Base-by-base conservation (phyloP, 768 basidiomycete genomes). In the Termitomyces heimii region DNA sequence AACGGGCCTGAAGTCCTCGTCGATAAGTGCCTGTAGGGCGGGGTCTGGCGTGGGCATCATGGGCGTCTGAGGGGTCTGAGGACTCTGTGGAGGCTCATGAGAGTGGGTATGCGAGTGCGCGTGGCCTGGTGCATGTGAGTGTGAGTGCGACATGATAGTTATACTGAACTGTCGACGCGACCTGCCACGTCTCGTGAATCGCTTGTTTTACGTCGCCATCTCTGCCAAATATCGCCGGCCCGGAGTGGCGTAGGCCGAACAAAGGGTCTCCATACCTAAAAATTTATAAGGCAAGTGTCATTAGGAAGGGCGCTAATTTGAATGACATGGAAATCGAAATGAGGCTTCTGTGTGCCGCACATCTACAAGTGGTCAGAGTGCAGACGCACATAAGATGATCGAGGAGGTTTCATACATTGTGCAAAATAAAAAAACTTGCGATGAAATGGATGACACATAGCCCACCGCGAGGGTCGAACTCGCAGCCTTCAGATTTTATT, bases 401-500 rank as follows among this genome's bases (percentile, higher is more conserved):
- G n/a, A n/a, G n/a, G n/a, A n/a, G n/a, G n/a, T n/a, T n/a, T n/a
- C n/a, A n/a, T n/a, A n/a, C n/a, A n/a, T n/a, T n/a, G n/a, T 18
- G 39, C 5, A 18, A 9, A 16, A 20, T 7, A 20, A 5, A 44
- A 16, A 44, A 8, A 16, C 18, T 5, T 8, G n/a, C n/a, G 14
- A 18, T 0, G 3, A 0, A 37, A 18, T 6, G 14, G 13, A 35
- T 4, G 14, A 0, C n/a, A n/a, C n/a, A 40, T 51, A 56, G 57
- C 52, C 57, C 57, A 58, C 57, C 57, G 52, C 85, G 85, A 84
- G 85, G 84, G 79, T 87, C 85, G 84, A 86, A 87, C 85, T 84
- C 85, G 85, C 85, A 86, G 82, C 85, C 85, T 86, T 86, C 82
- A 87, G 85, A 87, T 86, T 49, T 26, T 56, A 62, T 31, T 56